A percentile compares a stretch with the other conserved stretches of the same genome.
Evolutionary conservation across 176 grass and related monocot genomes (phyloP).

Genomic region (Phragmites australis): DNA sequence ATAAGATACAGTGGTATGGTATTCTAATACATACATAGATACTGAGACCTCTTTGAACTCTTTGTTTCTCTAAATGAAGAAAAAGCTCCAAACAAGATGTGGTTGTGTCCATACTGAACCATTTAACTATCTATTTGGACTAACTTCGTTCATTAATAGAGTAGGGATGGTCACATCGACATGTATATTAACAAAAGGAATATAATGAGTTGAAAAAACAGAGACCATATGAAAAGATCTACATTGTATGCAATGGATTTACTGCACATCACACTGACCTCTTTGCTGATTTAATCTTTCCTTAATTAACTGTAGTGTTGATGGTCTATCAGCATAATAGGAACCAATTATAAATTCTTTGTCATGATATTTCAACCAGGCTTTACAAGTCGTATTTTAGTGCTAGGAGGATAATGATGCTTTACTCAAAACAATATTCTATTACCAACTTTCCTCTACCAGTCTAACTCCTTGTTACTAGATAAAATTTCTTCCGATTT

Average conservation of each 20-base stretch:
- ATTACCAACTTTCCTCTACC: not conserved
- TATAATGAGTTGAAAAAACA: too few species aligned
- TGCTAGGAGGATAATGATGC: not conserved
- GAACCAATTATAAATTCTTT: constrained; percentile 14
- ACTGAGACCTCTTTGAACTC: not conserved
- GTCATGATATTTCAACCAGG: not conserved
- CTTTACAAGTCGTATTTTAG: not conserved
- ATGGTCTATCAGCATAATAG: not conserved
- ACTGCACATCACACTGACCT: too few species aligned
- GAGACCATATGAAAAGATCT: too few species aligned
- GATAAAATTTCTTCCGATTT: too few species aligned
- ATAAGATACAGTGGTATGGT: not conserved
- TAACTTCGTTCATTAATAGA: constrained; percentile 5
- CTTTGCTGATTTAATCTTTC: not conserved
- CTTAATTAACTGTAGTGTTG: not conserved
- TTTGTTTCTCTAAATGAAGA: not conserved
- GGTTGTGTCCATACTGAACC: not conserved
- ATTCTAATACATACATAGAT: not conserved
- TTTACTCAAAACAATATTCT: not conserved
- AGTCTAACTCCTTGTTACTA: constrained; percentile 7
- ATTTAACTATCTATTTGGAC: not conserved
- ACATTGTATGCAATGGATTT: too few species aligned
- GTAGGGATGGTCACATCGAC: constrained; percentile 5
- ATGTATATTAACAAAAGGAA: too few species aligned
- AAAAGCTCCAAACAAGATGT: not conserved